Base-by-base conservation (phyloP, 768 basidiomycete genomes). In the Leccinum sublutescens region DNA sequence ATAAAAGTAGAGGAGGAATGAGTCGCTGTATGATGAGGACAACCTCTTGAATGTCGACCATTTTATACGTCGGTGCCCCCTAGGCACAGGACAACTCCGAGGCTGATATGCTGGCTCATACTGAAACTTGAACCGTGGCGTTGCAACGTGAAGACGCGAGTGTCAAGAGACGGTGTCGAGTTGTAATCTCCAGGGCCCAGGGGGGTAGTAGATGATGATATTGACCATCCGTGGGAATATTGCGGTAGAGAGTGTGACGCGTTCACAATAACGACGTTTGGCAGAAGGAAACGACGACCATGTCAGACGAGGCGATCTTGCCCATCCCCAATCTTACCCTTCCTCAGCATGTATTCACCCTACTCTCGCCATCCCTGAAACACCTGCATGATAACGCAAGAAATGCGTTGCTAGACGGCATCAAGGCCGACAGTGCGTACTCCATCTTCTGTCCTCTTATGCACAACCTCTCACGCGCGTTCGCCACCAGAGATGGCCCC, bases 291-390 rank as follows among this genome's bases (percentile, higher is more conserved):
- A 34, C 33, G 36, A 38, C 56, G 33, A 57, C 62, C 57, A 94
- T 95, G 92, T 83, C 91, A 55, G 91, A 96, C 73, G 92, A 95
- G 63, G 76, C 84, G 14, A 85, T 95, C 2, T 81, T 91, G 40
- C 93, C 93, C 0, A 88, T 91, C 61, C 95, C 95, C 23, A 95
- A 97, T 71, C 85, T 95, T 57, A 77, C 80, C 11, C 81, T 96
- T 17, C 82, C 95, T 1, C 89, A 96, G 66, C 83, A 88, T 68
- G 77, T 89, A 12, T 97, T 92, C 66, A 82, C 83, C 10, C 80
- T 98, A 4, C 82, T 85, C 12, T 84, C 82, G 19, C 80, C 85
- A 0, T 76, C 80, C 1, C 80, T 94, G 38, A 69, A 77, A 0
- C 78, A 84, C 51, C 79, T 90, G 3, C 91, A 94, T 64, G 80